Base-by-base conservation (phyloP, 1,139 yeast genomes). In the Yamadazyma sp. region DNA sequence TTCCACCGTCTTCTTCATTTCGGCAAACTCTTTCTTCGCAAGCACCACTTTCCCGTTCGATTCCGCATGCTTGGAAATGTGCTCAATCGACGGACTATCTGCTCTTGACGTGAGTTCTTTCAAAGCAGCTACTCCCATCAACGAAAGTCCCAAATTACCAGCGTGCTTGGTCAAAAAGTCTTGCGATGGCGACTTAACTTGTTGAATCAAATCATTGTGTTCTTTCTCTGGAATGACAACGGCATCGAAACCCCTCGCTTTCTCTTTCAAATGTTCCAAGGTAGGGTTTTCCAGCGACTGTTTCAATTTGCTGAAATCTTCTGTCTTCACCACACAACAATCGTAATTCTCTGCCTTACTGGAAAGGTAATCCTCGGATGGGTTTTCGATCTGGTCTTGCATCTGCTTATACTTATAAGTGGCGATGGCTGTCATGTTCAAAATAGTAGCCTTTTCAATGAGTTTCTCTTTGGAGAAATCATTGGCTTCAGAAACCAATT, bases 391-490 rank as follows among this genome's bases (percentile, higher is more conserved):
- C 12, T 36, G 44, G 3, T 45, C 23, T 9, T 49, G 35, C 48
- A 64, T 43, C 18, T 47, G 43, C 2, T 58, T 53, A 41, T 54
- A 52, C 32, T 60, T 55, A 27, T 47, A 48, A 11, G 43, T 47
- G 5, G 65, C 46, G 16, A 66, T 35, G 2, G 62, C 59, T 11
- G 55, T 49, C 45, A 64, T 55, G 1, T 63, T 64, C 24, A 55
- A 51, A 2, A 46, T 47, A 1, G 49, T 43, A 3, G 64, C 64
- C 35, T 50, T 55, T 11, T 52, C 47, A 5, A 42, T 41, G 11
- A 68, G 36, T 36, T 53, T 62, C 4, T 62, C 66, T 17, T 57
- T 46, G 6, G 58, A 47, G 31, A 71, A 70, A n/a, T 56, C 58
- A 37, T 54, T 50, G n/a, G 57, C 63, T 31, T 49, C 56, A 4